Percentiles rank a stretch among this genome's conserved stretches.
These are phyloP conservation scores for Schoenoplectus tabernaemontani DNA, from an alignment of 202 grass and related monocot genomes.

Conservation along the genomic window DNA sequence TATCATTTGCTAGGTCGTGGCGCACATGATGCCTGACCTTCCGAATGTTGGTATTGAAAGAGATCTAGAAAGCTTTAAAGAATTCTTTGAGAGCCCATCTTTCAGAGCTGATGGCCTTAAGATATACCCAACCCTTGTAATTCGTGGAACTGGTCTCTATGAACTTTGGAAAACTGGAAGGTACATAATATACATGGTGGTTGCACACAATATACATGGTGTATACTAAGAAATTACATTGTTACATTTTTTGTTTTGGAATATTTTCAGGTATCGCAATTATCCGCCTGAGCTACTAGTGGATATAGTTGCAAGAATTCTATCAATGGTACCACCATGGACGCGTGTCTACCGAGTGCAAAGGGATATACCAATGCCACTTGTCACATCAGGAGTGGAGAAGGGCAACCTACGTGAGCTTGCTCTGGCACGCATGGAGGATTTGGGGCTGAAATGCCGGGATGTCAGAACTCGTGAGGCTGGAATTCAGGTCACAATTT, in stretches of 20 bases:
- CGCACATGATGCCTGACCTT: constrained; percentile 98
- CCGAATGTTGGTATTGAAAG: constrained; percentile 96
- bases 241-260: background rate
- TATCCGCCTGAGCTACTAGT: constrained; percentile 88
- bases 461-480: constrained; percentile 96
- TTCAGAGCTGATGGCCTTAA: constrained; percentile 96
- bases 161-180: constrained; percentile 99
- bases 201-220: background rate
- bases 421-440: constrained; percentile 91
- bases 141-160: constrained; percentile 99
- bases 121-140: constrained; percentile 96
- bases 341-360: constrained; percentile 91
- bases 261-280: constrained; percentile 71
- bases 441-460: constrained; percentile 92
- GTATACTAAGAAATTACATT: background rate
- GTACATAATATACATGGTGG: constrained; percentile 29
- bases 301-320: constrained; percentile 84
- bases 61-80: constrained; percentile 88
- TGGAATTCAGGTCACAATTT: constrained; percentile 69
- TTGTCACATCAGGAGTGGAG: constrained; percentile 97
- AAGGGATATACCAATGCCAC: constrained; percentile 98
- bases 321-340: constrained; percentile 95
- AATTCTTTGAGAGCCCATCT: constrained; percentile 90
- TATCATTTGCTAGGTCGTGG: constrained; percentile 59
- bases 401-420: constrained; percentile 95